Base-by-base conservation (phyloP, 2,329 filamentous ascomycete genomes). In the Ophiostoma australiae region DNA sequence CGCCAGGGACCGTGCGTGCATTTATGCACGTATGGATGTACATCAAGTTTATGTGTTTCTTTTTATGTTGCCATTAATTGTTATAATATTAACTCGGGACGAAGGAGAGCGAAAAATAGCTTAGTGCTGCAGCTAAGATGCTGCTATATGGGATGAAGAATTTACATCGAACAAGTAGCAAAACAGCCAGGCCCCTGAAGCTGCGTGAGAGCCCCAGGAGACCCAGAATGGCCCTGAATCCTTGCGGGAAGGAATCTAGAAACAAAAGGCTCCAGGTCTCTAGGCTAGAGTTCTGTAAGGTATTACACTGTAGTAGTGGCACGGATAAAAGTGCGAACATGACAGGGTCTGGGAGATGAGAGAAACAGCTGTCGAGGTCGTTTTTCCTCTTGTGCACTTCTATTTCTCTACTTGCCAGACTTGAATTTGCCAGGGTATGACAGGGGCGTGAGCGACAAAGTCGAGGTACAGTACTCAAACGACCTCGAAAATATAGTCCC, bases 291-390 rank as follows among this genome's bases (percentile, higher is more conserved):
- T 48, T 17, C 44, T n/a, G 44, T 17, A 17, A 58, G 23, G n/a
- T 58, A 58, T 27, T n/a, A n/a, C n/a, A 52, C 3, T 52, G 17
- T 20, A 52, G 20, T 52, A 4, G 27, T 63, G 31, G 33, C 10
- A 39, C 61, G 61, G 61, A 35, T 33, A 63, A 35, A 35, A 63
- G 31, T 33, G 58, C 58, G 58, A 33, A 63, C 13, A 7, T 11
- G 58, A 23, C 31, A n/a, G 23, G 58, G 58, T 63, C 58, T 17
- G 31, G 58, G 58, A 63, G 58, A 63, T 63, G 58, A 63, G 31
- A n/a, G 10, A 58, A 63, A 35, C 55, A 31, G 48, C 55, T 27
- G 17, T 35, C 7, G 31, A 35, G 11, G n/a, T 58, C 27, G 52
- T 65, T 65, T 65, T 65, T 65, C 61, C 61, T 65, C 61, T 65